Conservation (phyloP, 108 stramenopile genomes). For the Fistulifera pelliculosa region DNA sequence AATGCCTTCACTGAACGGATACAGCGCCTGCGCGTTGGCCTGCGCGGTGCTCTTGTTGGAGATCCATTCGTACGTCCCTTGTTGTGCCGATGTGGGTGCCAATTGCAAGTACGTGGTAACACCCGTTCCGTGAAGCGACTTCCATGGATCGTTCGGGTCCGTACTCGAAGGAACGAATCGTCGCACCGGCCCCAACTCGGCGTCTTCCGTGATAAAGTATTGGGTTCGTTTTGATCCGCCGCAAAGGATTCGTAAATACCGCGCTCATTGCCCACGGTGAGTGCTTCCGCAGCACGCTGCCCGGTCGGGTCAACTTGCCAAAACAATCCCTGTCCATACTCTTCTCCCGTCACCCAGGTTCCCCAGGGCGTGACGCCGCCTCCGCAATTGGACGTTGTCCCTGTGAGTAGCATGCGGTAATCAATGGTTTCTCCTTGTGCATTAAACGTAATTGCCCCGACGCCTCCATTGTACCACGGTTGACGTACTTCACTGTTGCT, state of each 20-base stretch:
- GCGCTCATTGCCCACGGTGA: neutral
- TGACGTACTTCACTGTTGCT: constrained; percentile 12
- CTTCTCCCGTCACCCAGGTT: constrained; percentile 41
- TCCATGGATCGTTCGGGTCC: constrained; percentile 29
- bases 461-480: constrained; percentile 19
- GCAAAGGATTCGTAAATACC: constrained; percentile 11
- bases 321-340: constrained; percentile 10
- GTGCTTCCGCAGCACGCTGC: constrained; percentile 11
- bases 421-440: neutral
- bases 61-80: constrained; percentile 14
- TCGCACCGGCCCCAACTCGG: constrained; percentile 12
- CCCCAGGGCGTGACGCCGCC: constrained; percentile 48
- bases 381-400: constrained; percentile 41
- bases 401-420: neutral
- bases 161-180: constrained; percentile 26
- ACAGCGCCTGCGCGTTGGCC: constrained; percentile 10
- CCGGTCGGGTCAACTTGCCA: constrained; percentile 31
- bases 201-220: constrained; percentile 33
- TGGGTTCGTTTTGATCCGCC: constrained; percentile 27
- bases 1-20: constrained; percentile 29
- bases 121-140: constrained; percentile 14
- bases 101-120: constrained; percentile 13
- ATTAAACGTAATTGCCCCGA: constrained; percentile 29
- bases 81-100: neutral
- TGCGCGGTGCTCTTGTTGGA: constrained; percentile 1